A percentile compares a stretch with the other conserved stretches of the same genome.
Evolutionary conservation across 2,329 filamentous ascomycete genomes (phyloP).

Genomic region (Fusarium avenaceum): DNA sequence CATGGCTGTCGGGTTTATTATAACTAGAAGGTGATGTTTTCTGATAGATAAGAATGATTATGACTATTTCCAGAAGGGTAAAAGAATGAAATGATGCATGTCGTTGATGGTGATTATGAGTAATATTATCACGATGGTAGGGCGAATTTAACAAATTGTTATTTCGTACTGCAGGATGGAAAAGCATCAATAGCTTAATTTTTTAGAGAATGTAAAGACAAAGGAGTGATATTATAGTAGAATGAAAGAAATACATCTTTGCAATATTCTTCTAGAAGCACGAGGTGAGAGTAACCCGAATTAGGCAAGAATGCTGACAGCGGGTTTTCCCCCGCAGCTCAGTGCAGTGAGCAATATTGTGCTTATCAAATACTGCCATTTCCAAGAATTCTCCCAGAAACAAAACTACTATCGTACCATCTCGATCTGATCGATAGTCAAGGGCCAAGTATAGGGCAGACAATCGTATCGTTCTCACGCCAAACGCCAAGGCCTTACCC

Average conservation of each 20-base stretch:
- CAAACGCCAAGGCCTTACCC: not conserved
- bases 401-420: not conserved
- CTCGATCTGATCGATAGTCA: not conserved
- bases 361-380: not conserved
- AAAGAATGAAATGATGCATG: too few species aligned
- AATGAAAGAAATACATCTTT: too few species aligned
- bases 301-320: constrained; percentile 13
- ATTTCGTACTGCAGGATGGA: too few species aligned
- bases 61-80: not conserved
- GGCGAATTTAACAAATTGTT: too few species aligned
- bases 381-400: not conserved
- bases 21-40: not conserved
- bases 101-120: too few species aligned
- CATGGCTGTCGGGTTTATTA: not conserved
- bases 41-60: not conserved
- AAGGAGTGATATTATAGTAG: too few species aligned
- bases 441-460: not conserved
- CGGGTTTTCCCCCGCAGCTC: constrained; percentile 3
- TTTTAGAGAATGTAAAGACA: too few species aligned
- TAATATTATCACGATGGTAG: too few species aligned
- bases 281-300: constrained; percentile 1
- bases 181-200: too few species aligned
- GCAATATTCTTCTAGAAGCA: too few species aligned
- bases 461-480: not conserved
- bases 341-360: not conserved